Conservation (phyloP, 768 basidiomycete species). For the Leccinum uliginosum region DNA sequence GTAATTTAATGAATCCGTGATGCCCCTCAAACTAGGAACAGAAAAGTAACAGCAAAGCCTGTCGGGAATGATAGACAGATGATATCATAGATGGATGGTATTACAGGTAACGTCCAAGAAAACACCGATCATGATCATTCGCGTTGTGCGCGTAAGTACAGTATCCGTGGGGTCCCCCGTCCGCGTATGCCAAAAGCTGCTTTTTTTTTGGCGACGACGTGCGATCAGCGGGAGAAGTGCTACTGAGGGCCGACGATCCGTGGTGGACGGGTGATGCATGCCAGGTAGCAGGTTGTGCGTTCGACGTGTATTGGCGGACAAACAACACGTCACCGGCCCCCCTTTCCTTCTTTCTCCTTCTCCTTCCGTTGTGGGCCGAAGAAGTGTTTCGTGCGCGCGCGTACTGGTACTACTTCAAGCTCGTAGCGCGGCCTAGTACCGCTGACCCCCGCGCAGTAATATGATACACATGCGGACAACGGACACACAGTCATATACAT, state of each 20-base stretch:
- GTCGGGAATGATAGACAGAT: not conserved
- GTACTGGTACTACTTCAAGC: too few species aligned
- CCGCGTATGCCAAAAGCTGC: too few species aligned
- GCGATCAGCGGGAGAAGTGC: conserved; percentile 1
- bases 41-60: not conserved
- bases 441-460: too few species aligned
- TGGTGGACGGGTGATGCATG: not conserved
- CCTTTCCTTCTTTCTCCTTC: not conserved
- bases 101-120: not conserved
- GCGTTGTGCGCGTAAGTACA: not conserved
- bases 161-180: not conserved
- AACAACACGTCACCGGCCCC: too few species aligned
- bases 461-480: not conserved
- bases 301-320: too few species aligned
- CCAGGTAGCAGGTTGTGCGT: not conserved
- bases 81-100: not conserved
- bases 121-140: not conserved
- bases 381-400: too few species aligned
- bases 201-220: not conserved
- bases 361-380: not conserved
- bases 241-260: not conserved
- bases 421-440: too few species aligned
- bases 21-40: not conserved
- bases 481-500: not conserved
- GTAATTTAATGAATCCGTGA: not conserved